Base-by-base conservation (phyloP, 2,329 filamentous ascomycete genomes). In the Penicillium paneum region DNA sequence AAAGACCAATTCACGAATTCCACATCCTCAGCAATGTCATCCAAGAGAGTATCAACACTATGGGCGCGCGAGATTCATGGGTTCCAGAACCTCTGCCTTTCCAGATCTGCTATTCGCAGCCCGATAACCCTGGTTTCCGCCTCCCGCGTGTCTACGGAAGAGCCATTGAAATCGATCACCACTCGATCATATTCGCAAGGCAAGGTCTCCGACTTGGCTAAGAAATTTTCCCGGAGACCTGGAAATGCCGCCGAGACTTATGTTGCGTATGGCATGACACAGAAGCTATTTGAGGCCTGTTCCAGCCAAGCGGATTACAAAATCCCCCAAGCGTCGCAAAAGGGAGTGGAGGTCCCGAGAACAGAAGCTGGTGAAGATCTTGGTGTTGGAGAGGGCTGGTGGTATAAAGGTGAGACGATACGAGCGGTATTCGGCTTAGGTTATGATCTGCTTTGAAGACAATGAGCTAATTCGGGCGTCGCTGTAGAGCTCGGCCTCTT, bases 291-390 rank as follows among this genome's bases (percentile, higher is more conserved):
- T 77, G 86, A 88, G 68, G 81, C 84, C 59, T 95, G 90, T 74
- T 82, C 86, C 8, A 76, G 75, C 54, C 84, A 89, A 60, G 91
- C 89, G 42, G 83, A 86, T 58, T 97, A 97, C 74, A 83, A 78
- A 49, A 90, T 96, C 53, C 83, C 88, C 2, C 81, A 88, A 61
- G 79, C 84, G 50, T 77, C 83, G 47, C 79, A 87, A 62, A 87
- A 87, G 63, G 83, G 84, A 4, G 84, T 81, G 0, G 80, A 83
- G 44, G 82, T 94, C 49, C 83, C 85, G 28, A 87, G 85, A 71
- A 88, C 89, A 3, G 84, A 83, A 49, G 85, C 88, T 31, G 92
- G 91, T 8, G 89, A 95, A 71, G 90, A 97, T 72, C 72, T 97
- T 45, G 92, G 93, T 15, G 78, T 83, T 24, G 87, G 87, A 3